Evolutionary conservation across 2,329 filamentous ascomycete genomes (phyloP).

Genomic region (Ceratocystis papillata): DNA sequence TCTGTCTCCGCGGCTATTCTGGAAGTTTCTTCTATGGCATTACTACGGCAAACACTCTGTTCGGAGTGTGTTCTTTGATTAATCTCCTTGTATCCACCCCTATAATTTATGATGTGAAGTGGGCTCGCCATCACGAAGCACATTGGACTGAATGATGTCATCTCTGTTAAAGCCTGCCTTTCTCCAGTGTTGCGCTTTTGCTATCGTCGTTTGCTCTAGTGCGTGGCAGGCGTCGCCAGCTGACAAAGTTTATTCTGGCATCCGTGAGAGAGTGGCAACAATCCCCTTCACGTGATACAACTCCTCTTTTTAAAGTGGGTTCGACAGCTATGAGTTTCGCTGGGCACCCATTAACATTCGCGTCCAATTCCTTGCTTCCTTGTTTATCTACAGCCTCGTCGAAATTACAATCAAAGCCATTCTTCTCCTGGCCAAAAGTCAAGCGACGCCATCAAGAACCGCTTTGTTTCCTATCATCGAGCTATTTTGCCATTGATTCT

Average conservation of each 20-base stretch:
- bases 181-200: not conserved
- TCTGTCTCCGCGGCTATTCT: not conserved
- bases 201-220: not conserved
- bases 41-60: too few species aligned
- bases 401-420: not conserved
- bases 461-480: slow-evolving; percentile 19
- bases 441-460: slow-evolving; percentile 8
- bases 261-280: too few species aligned
- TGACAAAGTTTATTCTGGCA: not conserved
- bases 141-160: too few species aligned
- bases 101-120: too few species aligned
- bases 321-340: not conserved
- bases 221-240: not conserved
- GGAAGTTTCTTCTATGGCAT: not conserved
- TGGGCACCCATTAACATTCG: not conserved
- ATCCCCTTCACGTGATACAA: not conserved
- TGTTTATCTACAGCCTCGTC: slow-evolving; percentile 15
- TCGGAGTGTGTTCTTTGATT: too few species aligned
- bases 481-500: slow-evolving; percentile 19
- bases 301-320: slow-evolving; percentile 6
- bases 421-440: not conserved
- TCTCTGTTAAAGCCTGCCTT: too few species aligned
- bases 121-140: too few species aligned
- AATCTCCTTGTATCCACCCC: too few species aligned
- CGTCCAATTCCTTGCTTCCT: slow-evolving; percentile 11